Evolutionary conservation across 345 rosid species (phyloP), one percentile per base, ranked within the genome.

Genomic region (Rubroshorea leprosula): DNA sequence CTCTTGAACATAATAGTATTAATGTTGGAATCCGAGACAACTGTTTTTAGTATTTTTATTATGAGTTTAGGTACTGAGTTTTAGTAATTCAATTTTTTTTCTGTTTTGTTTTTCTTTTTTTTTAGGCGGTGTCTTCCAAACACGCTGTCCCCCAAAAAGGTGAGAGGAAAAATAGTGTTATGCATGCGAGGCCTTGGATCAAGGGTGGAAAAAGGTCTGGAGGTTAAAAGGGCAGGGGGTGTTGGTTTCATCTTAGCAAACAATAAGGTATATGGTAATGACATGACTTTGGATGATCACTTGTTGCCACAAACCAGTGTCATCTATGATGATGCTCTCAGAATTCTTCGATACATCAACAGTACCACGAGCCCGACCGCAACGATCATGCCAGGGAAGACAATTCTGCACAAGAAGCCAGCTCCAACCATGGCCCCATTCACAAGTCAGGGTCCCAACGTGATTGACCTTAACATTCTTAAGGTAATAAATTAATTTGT

Each of bases 161-260:
- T 77, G 22, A 77, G 75, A 23, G 98, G 93, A n/a, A 92, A 89
- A 74, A 77, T 89, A 23, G 96, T 92, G 16, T 22, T 89, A 49
- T 86, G 98, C 81, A 26, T 69, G 39, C 80, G 90, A 73, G 93
- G 93, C n/a, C 45, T 15, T 6, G 90, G 87, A 46, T 7, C 62
- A 16, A 77, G 83, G 83, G 49, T 84, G 0, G 75, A 56, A 26
- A 84, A 86, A 66, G 90, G 96, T n/a, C 7, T 74, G 55, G 96
- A 86, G 62, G 96, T 84, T 54, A 83, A 78, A 76, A 76, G 87
- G 54, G 96, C 95, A 0, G 95, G 95, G 5, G 98, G 90, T 44
- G 86, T 23, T 6, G 98, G 93, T 51, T 71, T 78, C 51, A 73
- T 92, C 59, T 66, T 92, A 8, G 96, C 86, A 19, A 86, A 86